phyloP scores from a whole-genome alignment of 2,329 filamentous ascomycete genomes.

The Sporothrix luriei region DNA sequence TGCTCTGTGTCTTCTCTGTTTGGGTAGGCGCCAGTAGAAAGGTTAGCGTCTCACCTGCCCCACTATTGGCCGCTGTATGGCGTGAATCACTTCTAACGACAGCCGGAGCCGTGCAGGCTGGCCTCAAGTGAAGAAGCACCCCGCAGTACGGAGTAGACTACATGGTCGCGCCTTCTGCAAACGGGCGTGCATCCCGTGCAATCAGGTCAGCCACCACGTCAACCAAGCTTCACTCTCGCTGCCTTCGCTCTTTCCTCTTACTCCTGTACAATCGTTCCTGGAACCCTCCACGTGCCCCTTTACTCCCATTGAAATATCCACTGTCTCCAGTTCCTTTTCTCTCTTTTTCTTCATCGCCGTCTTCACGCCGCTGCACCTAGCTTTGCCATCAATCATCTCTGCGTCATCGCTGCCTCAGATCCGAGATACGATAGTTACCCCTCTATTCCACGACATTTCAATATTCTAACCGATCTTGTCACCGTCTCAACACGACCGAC shows the following conservation, averaged over 20 bases:
- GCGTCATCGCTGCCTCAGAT: neutral
- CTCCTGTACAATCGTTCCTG: neutral
- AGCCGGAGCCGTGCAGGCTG: neutral
- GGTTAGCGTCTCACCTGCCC: slow-evolving; percentile 10
- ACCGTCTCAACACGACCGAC: neutral
- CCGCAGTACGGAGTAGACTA: slow-evolving; percentile 18
- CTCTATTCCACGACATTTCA: slow-evolving; percentile 4
- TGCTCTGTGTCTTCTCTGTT: slow-evolving; percentile 2
- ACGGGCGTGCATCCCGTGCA: neutral
- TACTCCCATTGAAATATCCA: neutral
- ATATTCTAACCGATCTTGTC: neutral
- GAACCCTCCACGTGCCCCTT: neutral
- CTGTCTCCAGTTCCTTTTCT: neutral
- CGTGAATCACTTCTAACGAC: neutral
- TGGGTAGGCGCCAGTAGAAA: slow-evolving; percentile 7
- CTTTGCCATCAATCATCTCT: neutral
- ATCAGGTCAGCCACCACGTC: neutral
- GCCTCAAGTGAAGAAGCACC: slow-evolving; percentile 3
- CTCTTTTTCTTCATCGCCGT: neutral
- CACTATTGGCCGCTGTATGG: slow-evolving; percentile 21
- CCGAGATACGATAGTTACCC: slow-evolving; percentile 12
- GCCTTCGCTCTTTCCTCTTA: neutral
- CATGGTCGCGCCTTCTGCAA: slow-evolving; percentile 21
- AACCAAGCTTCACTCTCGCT: slow-evolving; percentile 16
- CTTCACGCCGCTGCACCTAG: neutral